Percentiles rank a stretch among this genome's conserved stretches.
Evolutionary conservation across 768 basidiomycete species (phyloP).

Genomic region (Boletus bicolor): DNA sequence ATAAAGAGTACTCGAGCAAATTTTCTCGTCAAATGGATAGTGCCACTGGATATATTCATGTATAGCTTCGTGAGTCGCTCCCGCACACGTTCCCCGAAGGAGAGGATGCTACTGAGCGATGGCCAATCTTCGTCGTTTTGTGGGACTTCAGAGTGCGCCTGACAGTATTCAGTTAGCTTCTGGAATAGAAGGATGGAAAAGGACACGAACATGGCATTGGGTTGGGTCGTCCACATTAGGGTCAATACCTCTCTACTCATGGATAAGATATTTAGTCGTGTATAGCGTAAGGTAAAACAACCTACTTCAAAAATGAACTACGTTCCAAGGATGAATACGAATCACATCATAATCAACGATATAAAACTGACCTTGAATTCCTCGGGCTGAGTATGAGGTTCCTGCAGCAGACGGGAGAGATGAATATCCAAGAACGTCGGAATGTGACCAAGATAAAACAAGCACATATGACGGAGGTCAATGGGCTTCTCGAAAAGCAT

Average conservation of each 20-base stretch:
- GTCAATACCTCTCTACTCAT: constrained; percentile 83
- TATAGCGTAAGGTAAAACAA: not conserved
- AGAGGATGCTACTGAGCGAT: constrained; percentile 58
- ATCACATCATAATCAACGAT: not conserved
- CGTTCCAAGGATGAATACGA: not conserved
- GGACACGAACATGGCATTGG: constrained; percentile 68
- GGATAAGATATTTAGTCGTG: constrained; percentile 4
- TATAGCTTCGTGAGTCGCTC: constrained; percentile 71
- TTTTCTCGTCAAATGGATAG: constrained; percentile 53
- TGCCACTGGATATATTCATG: constrained; percentile 57
- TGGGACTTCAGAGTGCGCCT: constrained; percentile 92
- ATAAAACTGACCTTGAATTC: constrained; percentile 58
- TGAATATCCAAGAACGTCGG: constrained; percentile 92
- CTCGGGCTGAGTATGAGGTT: constrained; percentile 82
- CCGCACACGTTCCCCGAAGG: constrained; percentile 77
- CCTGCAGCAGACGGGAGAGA: constrained; percentile 66
- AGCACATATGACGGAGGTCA: constrained; percentile 88
- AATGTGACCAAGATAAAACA: constrained; percentile 97
- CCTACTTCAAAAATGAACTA: constrained; percentile 75
- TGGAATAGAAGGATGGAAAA: not conserved
- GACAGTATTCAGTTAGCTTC: constrained; percentile 4
- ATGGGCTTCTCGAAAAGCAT: constrained; percentile 93
- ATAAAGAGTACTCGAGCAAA: constrained; percentile 82
- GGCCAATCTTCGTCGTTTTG: constrained; percentile 85
- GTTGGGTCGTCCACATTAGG: constrained; percentile 90